Evolutionary conservation across 2,329 filamentous ascomycete genomes (phyloP).

Genomic region (Xylariales sp.): DNA sequence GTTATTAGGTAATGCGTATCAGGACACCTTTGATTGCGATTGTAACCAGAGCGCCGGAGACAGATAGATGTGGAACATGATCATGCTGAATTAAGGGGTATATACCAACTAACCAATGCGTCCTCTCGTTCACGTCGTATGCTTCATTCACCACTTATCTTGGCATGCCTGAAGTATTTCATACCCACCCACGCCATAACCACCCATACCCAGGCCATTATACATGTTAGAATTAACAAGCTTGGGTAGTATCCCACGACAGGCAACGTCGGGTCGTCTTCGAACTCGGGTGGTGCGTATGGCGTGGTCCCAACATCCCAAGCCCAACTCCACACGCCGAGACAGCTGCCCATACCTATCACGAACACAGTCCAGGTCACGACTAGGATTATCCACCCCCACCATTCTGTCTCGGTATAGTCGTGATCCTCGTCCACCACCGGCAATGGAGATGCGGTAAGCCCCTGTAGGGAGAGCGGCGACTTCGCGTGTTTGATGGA

Average conservation of each 20-base stretch:
- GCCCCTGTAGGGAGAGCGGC: constrained; percentile 51
- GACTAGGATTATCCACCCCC: constrained; percentile 90
- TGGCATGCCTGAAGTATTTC: constrained; percentile 98
- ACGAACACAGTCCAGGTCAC: constrained; percentile 97
- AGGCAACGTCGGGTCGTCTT: constrained; percentile 89
- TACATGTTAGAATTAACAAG: constrained; percentile 82
- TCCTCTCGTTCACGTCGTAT: background rate
- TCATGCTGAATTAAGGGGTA: background rate
- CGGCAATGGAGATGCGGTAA: constrained; percentile 44
- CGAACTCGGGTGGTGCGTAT: constrained; percentile 89
- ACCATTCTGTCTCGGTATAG: constrained; percentile 93
- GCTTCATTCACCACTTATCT: constrained; percentile 72
- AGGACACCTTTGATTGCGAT: too few species aligned
- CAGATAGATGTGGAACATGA: too few species aligned
- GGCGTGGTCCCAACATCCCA: constrained; percentile 98
- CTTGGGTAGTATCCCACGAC: constrained; percentile 97
- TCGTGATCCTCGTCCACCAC: constrained; percentile 64
- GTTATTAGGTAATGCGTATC: too few species aligned
- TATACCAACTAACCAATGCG: background rate
- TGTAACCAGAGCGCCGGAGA: too few species aligned
- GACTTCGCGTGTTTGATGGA: constrained; percentile 53
- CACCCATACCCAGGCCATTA: constrained; percentile 99
- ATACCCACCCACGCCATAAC: constrained; percentile 96
- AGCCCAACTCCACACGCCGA: constrained; percentile 96
- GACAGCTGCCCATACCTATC: constrained; percentile 90